A percentile compares a stretch with the other conserved stretches of the same genome.
These are phyloP conservation scores for Podosphaera leucotricha DNA, from an alignment of 2,329 filamentous ascomycete species.

Conservation along the genomic window DNA sequence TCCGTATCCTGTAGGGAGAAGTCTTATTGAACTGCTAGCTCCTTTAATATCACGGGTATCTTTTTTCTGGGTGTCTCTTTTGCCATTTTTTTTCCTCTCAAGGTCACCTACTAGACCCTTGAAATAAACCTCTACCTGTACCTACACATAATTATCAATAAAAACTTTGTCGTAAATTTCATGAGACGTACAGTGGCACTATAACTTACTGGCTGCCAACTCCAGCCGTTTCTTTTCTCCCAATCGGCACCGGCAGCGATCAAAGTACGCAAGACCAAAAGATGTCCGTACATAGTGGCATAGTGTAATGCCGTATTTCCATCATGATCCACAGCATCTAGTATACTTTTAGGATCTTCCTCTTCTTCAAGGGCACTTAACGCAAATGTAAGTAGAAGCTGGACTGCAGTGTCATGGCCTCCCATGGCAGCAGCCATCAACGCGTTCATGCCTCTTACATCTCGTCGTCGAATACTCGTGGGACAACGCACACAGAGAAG, in stretches of 20 bases:
- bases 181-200: conserved; percentile 1
- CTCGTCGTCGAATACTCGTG: conserved; percentile 24
- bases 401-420: conserved; percentile 40
- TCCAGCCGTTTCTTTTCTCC: conserved; percentile 46
- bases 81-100: conserved; percentile 30
- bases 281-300: conserved; percentile 57
- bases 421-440: conserved; percentile 39
- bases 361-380: conserved; percentile 15
- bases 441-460: conserved; percentile 46
- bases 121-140: conserved; percentile 61
- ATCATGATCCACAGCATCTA: conserved; percentile 36
- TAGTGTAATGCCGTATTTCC: conserved; percentile 82
- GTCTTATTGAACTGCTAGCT: conserved; percentile 4
- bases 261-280: conserved; percentile 54
- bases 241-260: conserved; percentile 59
- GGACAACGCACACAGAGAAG: conserved; percentile 43
- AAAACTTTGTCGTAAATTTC: background rate
- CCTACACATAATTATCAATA: background rate
- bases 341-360: background rate
- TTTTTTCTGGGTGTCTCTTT: conserved; percentile 16
- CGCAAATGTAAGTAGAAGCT: conserved; percentile 37
- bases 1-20: background rate
- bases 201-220: conserved; percentile 68
- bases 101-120: conserved; percentile 52
- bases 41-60: conserved; percentile 14